Evolutionary conservation across 768 basidiomycete genomes (phyloP).

Genomic region (Tricholoma hemisulphureum): DNA sequence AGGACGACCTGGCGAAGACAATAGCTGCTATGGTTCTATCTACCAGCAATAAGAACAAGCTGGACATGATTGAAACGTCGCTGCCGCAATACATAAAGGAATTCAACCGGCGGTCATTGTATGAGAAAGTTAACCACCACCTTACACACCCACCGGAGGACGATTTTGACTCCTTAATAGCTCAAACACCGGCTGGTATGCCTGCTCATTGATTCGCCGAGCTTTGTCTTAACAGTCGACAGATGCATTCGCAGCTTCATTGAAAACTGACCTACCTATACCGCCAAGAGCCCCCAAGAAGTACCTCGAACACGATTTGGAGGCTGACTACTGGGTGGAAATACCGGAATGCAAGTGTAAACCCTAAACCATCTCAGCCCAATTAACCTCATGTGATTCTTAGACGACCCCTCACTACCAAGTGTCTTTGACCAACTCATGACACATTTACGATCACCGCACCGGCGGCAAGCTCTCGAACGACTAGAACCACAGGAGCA

Average conservation of each 20-base stretch:
- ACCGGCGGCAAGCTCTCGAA: background rate
- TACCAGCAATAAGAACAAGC: conserved; percentile 7
- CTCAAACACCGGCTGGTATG: conserved; percentile 1
- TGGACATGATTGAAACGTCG: conserved; percentile 2
- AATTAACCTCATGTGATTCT: background rate
- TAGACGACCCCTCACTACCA: conserved; percentile 4
- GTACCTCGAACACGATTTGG: background rate
- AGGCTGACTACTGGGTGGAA: background rate
- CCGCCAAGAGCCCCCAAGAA: background rate
- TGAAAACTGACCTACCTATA: background rate
- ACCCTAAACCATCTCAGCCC: background rate
- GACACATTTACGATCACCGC: background rate
- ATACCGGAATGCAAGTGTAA: background rate
- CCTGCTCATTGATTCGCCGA: background rate
- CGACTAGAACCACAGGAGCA: background rate
- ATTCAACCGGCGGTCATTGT: conserved; percentile 1
- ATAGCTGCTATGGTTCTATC: conserved; percentile 17
- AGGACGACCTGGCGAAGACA: conserved; percentile 19
- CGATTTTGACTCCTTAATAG: conserved; percentile 9
- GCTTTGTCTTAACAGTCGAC: background rate
- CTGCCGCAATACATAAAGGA: conserved; percentile 1
- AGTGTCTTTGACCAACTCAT: conserved; percentile 3
- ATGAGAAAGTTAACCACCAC: conserved; percentile 9
- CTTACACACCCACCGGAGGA: conserved; percentile 12
- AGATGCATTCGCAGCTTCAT: background rate